Evolutionary conservation across 2,329 filamentous ascomycete genomes (phyloP).

Genomic region (Pestalotiopsis sp.): DNA sequence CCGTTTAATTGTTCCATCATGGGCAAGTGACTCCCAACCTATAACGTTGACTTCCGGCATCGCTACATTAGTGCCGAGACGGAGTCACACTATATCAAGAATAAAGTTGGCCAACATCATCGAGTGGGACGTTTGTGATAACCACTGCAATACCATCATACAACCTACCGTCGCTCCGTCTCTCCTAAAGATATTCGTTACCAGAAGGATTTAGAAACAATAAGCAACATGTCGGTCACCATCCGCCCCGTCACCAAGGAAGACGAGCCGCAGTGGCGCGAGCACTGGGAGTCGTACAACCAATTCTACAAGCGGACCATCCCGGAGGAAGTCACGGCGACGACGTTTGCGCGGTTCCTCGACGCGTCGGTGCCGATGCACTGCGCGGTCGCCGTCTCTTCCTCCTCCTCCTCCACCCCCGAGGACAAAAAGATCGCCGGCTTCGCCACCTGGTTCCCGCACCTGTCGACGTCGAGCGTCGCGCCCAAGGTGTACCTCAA

Average conservation of each 20-base stretch:
- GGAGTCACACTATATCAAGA: not conserved
- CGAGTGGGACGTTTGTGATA: not conserved
- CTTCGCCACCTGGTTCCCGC: conserved; percentile 9
- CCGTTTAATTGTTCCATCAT: not conserved
- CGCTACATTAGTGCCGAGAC: not conserved
- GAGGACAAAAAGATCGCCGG: not conserved
- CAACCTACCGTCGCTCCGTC: not conserved
- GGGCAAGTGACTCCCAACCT: not conserved
- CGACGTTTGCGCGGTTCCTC: conserved; percentile 3
- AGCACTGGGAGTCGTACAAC: conserved; percentile 3
- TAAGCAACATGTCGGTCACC: not conserved
- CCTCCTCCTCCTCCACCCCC: not conserved
- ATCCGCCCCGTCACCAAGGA: conserved; percentile 6
- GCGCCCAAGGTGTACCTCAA: not conserved
- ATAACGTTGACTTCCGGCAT: not conserved
- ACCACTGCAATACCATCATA: not conserved
- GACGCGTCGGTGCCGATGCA: not conserved
- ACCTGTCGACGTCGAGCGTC: not conserved
- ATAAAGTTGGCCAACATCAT: not conserved
- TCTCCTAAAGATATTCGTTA: not conserved
- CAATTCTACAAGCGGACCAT: conserved; percentile 7
- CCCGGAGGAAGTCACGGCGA: not conserved
- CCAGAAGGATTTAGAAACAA: not conserved
- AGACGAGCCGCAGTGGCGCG: conserved; percentile 6
- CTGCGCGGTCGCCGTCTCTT: not conserved